phyloP scores from a whole-genome alignment of 2,329 filamentous ascomycete genomes.

The Colletotrichum sp. region DNA sequence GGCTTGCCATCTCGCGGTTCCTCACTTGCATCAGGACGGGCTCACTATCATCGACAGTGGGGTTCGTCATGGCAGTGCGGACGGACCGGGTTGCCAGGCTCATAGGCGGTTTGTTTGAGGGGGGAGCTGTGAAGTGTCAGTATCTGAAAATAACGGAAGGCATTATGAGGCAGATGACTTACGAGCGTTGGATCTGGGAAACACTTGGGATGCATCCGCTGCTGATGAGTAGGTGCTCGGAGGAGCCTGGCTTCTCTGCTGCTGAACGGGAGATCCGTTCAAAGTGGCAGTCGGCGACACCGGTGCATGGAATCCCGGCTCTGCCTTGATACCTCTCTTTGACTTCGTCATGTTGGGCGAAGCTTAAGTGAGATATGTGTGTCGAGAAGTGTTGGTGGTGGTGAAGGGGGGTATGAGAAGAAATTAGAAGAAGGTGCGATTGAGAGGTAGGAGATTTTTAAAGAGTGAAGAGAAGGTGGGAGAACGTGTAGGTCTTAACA shows the following conservation, averaged over 20 bases:
- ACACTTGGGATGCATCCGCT: neutral
- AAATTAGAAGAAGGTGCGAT: neutral
- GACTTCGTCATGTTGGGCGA: constrained; percentile 4
- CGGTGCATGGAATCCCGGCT: neutral
- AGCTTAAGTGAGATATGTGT: neutral
- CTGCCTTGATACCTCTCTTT: constrained; percentile 11
- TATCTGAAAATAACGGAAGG: neutral
- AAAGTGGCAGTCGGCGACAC: neutral
- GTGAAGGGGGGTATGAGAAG: neutral
- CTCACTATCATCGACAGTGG: constrained; percentile 31
- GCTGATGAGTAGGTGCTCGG: neutral
- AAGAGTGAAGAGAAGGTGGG: neutral
- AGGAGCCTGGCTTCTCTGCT: neutral
- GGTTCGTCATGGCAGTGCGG: constrained; percentile 9
- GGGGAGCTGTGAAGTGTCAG: constrained; percentile 33
- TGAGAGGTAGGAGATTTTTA: neutral
- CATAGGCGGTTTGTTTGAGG: constrained; percentile 33
- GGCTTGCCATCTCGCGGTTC: constrained; percentile 26
- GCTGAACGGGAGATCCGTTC: neutral
- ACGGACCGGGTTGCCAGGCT: neutral
- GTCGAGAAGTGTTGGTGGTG: neutral
- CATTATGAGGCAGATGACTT: constrained; percentile 23
- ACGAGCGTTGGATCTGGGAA: constrained; percentile 44
- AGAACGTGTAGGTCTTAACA: neutral
- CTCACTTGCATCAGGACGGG: constrained; percentile 44